Conservation (phyloP, 148 eudicot genomes). For the Oxyria digyna region DNA sequence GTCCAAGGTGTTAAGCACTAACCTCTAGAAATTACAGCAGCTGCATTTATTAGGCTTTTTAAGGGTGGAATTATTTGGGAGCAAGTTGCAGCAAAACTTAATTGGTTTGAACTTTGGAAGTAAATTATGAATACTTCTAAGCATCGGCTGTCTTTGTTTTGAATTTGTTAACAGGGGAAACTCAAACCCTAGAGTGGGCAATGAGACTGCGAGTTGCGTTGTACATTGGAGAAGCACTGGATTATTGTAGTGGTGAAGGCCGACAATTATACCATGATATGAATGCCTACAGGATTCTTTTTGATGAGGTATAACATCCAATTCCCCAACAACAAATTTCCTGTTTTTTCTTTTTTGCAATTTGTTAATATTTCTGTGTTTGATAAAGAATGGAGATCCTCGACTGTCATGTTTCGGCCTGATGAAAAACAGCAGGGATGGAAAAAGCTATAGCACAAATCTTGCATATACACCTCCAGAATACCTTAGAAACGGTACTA, state of each 20-base stretch:
- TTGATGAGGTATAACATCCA: conserved; percentile 59
- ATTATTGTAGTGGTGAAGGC: conserved; percentile 68
- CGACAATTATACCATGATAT: conserved; percentile 80
- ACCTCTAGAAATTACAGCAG: neutral
- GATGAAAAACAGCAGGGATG: conserved; percentile 95
- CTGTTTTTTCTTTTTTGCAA: too few species aligned
- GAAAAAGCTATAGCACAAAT: conserved; percentile 94
- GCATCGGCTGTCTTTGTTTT: neutral
- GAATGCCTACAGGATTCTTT: conserved; percentile 89
- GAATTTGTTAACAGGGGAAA: conserved; percentile 59
- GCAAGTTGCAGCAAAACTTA: neutral
- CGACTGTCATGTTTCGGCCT: conserved; percentile 93
- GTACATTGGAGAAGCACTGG: conserved; percentile 81
- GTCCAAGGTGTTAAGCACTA: neutral
- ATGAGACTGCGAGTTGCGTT: conserved; percentile 82
- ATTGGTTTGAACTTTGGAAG: neutral
- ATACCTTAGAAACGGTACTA: conserved; percentile 74
- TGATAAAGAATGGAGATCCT: conserved; percentile 82
- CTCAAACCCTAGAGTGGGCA: conserved; percentile 90
- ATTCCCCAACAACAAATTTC: neutral
- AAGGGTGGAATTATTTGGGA: neutral
- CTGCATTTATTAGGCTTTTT: neutral
- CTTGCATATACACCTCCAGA: conserved; percentile 96
- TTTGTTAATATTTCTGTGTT: neutral
- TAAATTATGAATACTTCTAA: neutral